Base-by-base conservation (phyloP, 352 stramenopile species). In the Phytopythium montanum region DNA sequence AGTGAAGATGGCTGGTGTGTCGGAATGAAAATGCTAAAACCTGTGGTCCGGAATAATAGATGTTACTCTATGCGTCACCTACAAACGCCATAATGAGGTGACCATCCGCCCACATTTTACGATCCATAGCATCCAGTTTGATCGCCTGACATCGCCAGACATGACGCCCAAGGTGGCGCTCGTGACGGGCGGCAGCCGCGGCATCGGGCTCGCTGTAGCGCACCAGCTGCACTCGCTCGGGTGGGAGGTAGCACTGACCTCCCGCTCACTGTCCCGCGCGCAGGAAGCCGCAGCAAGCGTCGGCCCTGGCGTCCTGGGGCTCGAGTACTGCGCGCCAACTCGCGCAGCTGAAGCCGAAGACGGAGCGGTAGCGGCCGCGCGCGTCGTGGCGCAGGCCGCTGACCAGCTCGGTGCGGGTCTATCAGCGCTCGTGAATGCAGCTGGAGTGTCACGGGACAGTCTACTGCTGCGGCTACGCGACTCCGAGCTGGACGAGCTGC, bases 201-300 rank as follows among this genome's bases (percentile, higher is more conserved):
- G 85, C 64, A 94, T 94, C 56, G 85, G 85, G 62, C 83, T 90
- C 41, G 81, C 82, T 12, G 68, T 94, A 28, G 82, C 83, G 21
- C 68, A 70, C 51, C 71, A 89, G 67, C 77, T 94, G 46, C 72
- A 87, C 59, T 64, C 31, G 29, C 60, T 73, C 29, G 85, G 83
- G 26, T 94, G 82, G 83, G 64, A 72, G 33, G 85, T 92, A 33
- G 85, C 85, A 9, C 65, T 93, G 52, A 92, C 85, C 14, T 92
- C 81, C 36, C 75, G 82, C 1, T 67, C 82, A n/a, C 46, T 86
- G 28, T 41, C 60, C 25, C 79, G 85, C 14, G 82, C 85, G 10
- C 62, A 82, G 31, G 61, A 76, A 36, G 82, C 85, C 0, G 81
- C 81, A 0, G 45, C 59, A n/a, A 59, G 58, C 26, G 88, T 93